phyloP scores from a whole-genome alignment of 2,329 filamentous ascomycete genomes.

The Lithohypha guttulata region DNA sequence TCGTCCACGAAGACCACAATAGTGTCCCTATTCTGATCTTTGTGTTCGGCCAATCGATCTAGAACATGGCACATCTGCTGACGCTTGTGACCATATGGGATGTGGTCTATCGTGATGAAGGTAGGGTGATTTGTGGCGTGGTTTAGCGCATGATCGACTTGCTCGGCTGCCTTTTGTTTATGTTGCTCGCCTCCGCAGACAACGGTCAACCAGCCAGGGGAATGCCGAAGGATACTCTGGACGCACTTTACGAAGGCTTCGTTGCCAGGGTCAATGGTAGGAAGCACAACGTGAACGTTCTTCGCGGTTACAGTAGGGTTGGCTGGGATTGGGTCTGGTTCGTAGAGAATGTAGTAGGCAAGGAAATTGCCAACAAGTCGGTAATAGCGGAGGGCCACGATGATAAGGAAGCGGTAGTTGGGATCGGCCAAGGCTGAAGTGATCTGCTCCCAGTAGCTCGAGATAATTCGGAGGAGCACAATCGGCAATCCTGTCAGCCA shows the following conservation, averaged over 20 bases:
- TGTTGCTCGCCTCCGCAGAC: slow-evolving; percentile 33
- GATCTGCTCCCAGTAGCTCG: too few relatives aligned
- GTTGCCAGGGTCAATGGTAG: slow-evolving; percentile 39
- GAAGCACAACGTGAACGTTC: slow-evolving; percentile 43
- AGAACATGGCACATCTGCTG: slow-evolving; percentile 37
- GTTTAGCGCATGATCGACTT: slow-evolving; percentile 10
- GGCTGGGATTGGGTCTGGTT: slow-evolving; percentile 23
- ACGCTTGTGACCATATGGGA: slow-evolving; percentile 38
- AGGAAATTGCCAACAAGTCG: slow-evolving; percentile 37
- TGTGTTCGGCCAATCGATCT: neutral
- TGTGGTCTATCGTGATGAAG: slow-evolving; percentile 24
- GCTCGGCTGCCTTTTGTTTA: neutral
- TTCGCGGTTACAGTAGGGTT: slow-evolving; percentile 26
- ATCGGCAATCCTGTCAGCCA: too few relatives aligned
- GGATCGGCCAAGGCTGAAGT: too few relatives aligned
- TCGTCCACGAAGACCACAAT: slow-evolving; percentile 43
- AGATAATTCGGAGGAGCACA: too few relatives aligned
- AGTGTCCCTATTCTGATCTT: slow-evolving; percentile 25
- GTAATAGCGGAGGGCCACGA: slow-evolving; percentile 38
- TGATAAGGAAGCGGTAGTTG: slow-evolving; percentile 24
- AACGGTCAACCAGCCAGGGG: slow-evolving; percentile 32
- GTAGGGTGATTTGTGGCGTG: slow-evolving; percentile 9
- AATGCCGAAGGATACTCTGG: slow-evolving; percentile 30
- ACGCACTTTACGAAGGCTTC: slow-evolving; percentile 35
- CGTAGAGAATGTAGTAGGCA: slow-evolving; percentile 32